Evolutionary conservation across 768 basidiomycete species (phyloP), one percentile per base, ranked within the genome.

Genomic region (Hericium rajendrae): DNA sequence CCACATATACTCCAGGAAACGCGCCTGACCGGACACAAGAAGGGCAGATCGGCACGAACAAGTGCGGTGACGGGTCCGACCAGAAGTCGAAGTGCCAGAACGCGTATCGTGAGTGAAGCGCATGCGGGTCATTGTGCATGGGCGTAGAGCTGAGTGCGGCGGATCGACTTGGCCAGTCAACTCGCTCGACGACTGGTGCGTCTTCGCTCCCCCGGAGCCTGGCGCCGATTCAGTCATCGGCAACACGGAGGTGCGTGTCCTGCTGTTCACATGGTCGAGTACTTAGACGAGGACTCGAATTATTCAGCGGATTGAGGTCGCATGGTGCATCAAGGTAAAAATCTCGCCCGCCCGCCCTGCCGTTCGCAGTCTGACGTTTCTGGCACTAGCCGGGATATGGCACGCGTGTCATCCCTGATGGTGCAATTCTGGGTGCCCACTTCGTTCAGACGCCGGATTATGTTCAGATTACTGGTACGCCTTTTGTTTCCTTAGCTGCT

Each of bases 361-460:
- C 54, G 40, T 38, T 24, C n/a, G n/a, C 22, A 20, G 4, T 39
- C 18, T 22, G 5, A 41, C n/a, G 12, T 43, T 51, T n/a, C 6
- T 9, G 16, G 6, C 11, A 24, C 9, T 28, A 85, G 83, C 67
- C 71, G 61, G 80, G 79, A 39, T 76, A 81, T 51, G 86, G 86
- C 32, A 78, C 80, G 13, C 82, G 82, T 51, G 66, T 86, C 62
- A 87, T 91, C 60, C 89, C 87, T 11, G 79, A 82, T 54, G 89
- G 85, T 32, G 71, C 83, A n/a, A 80, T 89, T 63, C 74, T 72
- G 1, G 83, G 83, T 53, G 85, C 80, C 16, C 86, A 85, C 66
- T 80, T 88, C 66, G 76, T 88, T 4, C 74, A 80, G 60, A 88
- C 88, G 0, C 83, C 86, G n/a, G 83, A 85, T 67, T 90, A 82